A percentile compares a stretch with the other conserved stretches of the same genome.
Evolutionary conservation across 768 basidiomycete species (phyloP).

Genomic region (Mrakia hoshinonis): DNA sequence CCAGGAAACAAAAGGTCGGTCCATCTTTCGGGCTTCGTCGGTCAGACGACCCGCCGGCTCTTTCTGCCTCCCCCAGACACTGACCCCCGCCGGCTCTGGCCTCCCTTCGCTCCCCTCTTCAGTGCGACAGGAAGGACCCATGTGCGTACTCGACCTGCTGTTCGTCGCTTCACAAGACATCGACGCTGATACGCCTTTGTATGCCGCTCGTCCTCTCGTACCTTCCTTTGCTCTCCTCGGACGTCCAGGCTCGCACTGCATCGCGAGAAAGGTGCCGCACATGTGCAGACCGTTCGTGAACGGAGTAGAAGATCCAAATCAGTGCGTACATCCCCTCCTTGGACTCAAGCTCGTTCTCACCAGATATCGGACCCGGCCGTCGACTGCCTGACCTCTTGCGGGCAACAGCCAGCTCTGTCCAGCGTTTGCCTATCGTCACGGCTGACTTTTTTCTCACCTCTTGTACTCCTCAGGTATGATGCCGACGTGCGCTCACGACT

Average conservation of each 20-base stretch:
- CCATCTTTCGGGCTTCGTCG: background rate
- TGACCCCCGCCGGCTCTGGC: background rate
- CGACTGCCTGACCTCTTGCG: too few relatives aligned
- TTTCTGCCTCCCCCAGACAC: background rate
- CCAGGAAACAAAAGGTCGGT: background rate
- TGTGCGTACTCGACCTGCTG: too few relatives aligned
- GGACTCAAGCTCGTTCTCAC: background rate
- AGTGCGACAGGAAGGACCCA: slow-evolving; percentile 23
- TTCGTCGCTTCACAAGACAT: too few relatives aligned
- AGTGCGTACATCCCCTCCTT: slow-evolving; percentile 32
- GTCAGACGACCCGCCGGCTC: background rate
- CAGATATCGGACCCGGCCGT: background rate
- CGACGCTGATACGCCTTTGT: too few relatives aligned
- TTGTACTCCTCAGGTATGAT: slow-evolving; percentile 32
- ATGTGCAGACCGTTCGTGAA: slow-evolving; percentile 42
- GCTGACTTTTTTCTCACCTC: background rate
- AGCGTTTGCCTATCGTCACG: background rate
- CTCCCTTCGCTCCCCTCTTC: background rate
- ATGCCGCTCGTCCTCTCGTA: too few relatives aligned
- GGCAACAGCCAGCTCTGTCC: too few relatives aligned
- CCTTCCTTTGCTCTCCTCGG: too few relatives aligned
- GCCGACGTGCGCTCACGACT: slow-evolving; percentile 39
- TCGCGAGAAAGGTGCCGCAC: slow-evolving; percentile 41
- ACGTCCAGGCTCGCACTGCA: slow-evolving; percentile 38
- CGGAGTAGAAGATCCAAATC: slow-evolving; percentile 39